Base-by-base conservation (phyloP, 148 eudicot genomes). In the Limonium bicolor region DNA sequence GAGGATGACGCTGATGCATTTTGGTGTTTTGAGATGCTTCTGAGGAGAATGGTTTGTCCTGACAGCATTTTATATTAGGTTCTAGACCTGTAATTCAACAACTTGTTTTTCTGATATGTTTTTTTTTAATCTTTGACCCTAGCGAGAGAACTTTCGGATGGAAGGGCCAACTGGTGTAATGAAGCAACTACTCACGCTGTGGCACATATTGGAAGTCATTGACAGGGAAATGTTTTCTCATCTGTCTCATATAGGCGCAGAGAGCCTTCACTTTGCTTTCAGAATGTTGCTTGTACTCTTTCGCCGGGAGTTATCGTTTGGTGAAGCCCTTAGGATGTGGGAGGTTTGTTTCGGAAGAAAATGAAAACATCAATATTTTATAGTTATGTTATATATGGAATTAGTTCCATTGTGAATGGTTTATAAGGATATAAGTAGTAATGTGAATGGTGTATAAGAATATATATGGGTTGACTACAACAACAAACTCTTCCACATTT, bases 1-100 rank as follows among this genome's bases (percentile, higher is more conserved):
- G 97, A 88, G 70, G 78, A 88, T 68, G 66, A 88, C 55, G 94
- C 94, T 55, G 97, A 88, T 74, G 97, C 97, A 39, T 88, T 88
- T 66, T 88, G 97, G 97, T 88, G 97, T 70, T 88, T 88, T 66
- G 97, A 88, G 71, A 88, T 74, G 94, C 92, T 88, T 69, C 58
- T 88, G 44, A 76, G 94, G 54, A 78, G 97, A 80, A 75, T 77
- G 86, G 96, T 88, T 61, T 36, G 34, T 45, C 32, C 7, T 43
- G 16, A 25, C 8, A 43, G 13, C 13, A 43, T 36, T 15, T 11
- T 13, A 7, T 43, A 24, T 2, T 17, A 21, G 17, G 24, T 43
- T 12, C 31, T 43, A 11, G 4, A 24, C 19, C 27, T 24, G 18
- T 19, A 31, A 43, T 17, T n/a, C 7, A 12, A 12, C 1, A 10